Evolutionary conservation across 352 stramenopile genomes (phyloP).

Genomic region (Phytopythium oedochilum): DNA sequence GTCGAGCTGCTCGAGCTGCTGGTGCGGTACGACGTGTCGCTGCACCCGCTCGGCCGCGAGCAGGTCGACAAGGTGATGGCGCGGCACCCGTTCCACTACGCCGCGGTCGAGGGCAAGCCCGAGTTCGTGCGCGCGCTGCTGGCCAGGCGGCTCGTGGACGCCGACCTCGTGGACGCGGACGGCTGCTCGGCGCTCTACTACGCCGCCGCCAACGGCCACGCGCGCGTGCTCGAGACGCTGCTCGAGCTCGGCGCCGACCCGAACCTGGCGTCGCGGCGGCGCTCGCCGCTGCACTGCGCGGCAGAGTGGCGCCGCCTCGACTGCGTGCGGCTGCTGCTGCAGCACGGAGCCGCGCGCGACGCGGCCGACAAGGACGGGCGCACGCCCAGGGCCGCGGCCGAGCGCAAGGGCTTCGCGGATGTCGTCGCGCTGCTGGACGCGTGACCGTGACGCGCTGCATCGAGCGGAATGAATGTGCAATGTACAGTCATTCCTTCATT

Average conservation of each 20-base stretch:
- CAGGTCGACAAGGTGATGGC: slow-evolving; percentile 76
- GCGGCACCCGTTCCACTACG: slow-evolving; percentile 80
- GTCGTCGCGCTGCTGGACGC: slow-evolving; percentile 10
- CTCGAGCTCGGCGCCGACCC: slow-evolving; percentile 38
- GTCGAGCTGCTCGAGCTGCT: slow-evolving; percentile 61
- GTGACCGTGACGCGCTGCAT: neutral
- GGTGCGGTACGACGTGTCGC: slow-evolving; percentile 36
- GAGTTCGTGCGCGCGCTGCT: slow-evolving; percentile 55
- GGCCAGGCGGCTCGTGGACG: slow-evolving; percentile 46
- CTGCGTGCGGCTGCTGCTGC: slow-evolving; percentile 50
- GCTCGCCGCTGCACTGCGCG: slow-evolving; percentile 67
- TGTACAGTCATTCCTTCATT: no score
- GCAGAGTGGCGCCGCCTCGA: slow-evolving; percentile 66
- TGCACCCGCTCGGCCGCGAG: slow-evolving; percentile 30
- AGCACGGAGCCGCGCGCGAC: slow-evolving; percentile 24
- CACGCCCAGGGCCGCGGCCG: slow-evolving; percentile 32
- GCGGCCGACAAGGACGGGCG: slow-evolving; percentile 35
- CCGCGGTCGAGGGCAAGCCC: slow-evolving; percentile 59
- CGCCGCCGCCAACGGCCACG: slow-evolving; percentile 60
- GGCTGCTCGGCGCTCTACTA: slow-evolving; percentile 72
- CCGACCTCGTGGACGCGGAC: slow-evolving; percentile 61
- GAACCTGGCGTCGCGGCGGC: slow-evolving; percentile 55
- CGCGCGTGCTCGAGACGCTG: slow-evolving; percentile 42
- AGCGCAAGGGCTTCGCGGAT: slow-evolving; percentile 27
- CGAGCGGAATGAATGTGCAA: no score